Base-by-base conservation (phyloP, 2,329 filamentous ascomycete genomes). In the Penicillium polonicum region DNA sequence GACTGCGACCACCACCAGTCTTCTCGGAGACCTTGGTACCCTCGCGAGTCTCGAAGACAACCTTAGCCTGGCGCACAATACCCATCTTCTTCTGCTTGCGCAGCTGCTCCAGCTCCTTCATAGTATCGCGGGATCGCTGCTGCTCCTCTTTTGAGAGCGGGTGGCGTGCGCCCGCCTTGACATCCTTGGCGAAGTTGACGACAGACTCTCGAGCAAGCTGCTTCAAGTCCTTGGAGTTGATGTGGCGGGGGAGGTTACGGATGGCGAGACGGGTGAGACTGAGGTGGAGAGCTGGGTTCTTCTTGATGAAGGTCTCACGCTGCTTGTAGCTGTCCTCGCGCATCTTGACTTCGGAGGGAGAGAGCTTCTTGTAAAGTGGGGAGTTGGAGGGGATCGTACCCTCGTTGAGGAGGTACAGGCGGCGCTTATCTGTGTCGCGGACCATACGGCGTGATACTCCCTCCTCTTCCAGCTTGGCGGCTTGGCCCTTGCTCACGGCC, bases 101-200 rank as follows among this genome's bases (percentile, higher is more conserved):
- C 61, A 87, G 82, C 48, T 84, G 85, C 70, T 99, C 94, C 3
- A 91, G 89, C 59, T 90, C 87, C 66, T 85, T 87, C 80, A 92
- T 92, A 48, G 89, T 87, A 33, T 90, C 87, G 12, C 89, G 89
- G 50, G 91, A 92, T 41, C 94, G 87, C 17, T 85, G 80, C 52
- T 90, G 83, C 73, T 99, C 95, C 69, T 99, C 94, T 70, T 90
- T 92, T n/a, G 90, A 94, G 3, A 99, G 81, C 21, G 88, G 88
- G 62, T 88, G 79, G 29, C 94, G 88, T 36, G 82, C 82, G 15
- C 90, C 91, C 29, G 82, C 82, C 72, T 92, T 96, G 64, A 93
- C 91, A 68, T 99, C 94, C 60, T 83, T 89, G 41, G 94, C 92
- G 69, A 99, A 99, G 0, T 91, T 92, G 48, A 97, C 94, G 13